Base-by-base conservation (phyloP, 1,284 basidiomycete genomes). In the Vanrija humicola region DNA sequence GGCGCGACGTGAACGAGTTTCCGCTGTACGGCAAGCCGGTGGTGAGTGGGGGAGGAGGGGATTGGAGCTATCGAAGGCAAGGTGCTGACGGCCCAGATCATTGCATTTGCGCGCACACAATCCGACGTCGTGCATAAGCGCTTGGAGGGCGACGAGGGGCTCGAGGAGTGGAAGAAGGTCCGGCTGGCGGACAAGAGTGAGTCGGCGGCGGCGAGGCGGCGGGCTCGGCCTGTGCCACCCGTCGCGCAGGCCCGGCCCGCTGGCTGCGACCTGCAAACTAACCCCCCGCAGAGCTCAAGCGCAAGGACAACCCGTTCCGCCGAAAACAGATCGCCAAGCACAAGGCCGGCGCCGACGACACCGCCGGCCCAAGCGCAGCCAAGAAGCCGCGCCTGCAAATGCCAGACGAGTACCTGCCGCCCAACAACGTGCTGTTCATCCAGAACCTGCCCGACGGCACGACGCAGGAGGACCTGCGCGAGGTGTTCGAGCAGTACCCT, bases 401-500 rank as follows among this genome's bases (percentile, higher is more conserved):
- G 89, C 94, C 96, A 29, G 95, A 99, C 87, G 95, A 98, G 77
- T 98, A 98, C 77, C 83, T 98, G 8, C 96, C 96, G 5, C 95
- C 95, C 29, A 98, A 99, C 87, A 93, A 93, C 76, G 95, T 98
- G 78, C 83, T 99, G 54, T 99, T 99, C 82, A 76, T 98, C 63
- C 95, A 99, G 79, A 96, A 96, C 74, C 81, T 96, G 28, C 92
- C 92, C n/a, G 78, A 79, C 50, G 90, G 92, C 68, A 87, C 79
- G 64, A 90, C 86, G 51, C 91, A 94, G 72, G 91, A 94, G 52
- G 87, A 90, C 67, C 86, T 97, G 63, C 84, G 87, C 74, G 84
- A 85, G 1, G 80, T 96, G 38, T 96, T 96, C 79, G 86, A 89
- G 56, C 88, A 91, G 88, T 91, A 94, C 76, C 88, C 91, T 48